These are phyloP conservation scores for Pythium rishiriense DNA, from an alignment of 352 stramenopile species.

Conservation along the genomic window DNA sequence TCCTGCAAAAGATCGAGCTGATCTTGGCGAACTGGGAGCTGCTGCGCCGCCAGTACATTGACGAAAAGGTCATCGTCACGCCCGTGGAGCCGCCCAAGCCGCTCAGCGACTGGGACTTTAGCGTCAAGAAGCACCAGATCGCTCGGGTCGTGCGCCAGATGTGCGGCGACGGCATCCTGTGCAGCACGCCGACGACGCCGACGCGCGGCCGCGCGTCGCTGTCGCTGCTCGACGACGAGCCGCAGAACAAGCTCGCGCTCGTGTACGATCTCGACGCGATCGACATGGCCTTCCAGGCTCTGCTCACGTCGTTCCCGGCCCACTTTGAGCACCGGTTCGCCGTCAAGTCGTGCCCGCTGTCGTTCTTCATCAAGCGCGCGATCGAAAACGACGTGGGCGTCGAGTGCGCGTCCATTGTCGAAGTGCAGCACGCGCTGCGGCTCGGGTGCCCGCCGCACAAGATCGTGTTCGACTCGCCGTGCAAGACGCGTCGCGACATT, in stretches of 20 bases:
- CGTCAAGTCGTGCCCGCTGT: conserved; percentile 89
- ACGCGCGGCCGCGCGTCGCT: conserved; percentile 11
- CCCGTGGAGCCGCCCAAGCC: conserved; percentile 48
- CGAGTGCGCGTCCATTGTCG: conserved; percentile 82
- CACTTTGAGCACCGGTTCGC: conserved; percentile 90
- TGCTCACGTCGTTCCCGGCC: conserved; percentile 76
- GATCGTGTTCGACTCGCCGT: conserved; percentile 92
- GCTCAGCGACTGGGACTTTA: conserved; percentile 75
- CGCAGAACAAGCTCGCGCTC: conserved; percentile 60
- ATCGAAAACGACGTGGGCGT: conserved; percentile 77
- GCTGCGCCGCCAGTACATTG: conserved; percentile 62
- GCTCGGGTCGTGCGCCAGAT: conserved; percentile 60
- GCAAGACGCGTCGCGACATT: conserved; percentile 90
- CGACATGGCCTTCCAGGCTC: conserved; percentile 79
- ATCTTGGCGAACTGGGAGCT: conserved; percentile 70
- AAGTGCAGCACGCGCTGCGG: conserved; percentile 78
- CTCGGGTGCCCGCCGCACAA: conserved; percentile 69
- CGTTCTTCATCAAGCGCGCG: conserved; percentile 80
- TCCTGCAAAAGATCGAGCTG: conserved; percentile 70
- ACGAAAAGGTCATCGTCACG: conserved; percentile 39
- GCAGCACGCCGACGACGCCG: not conserved
- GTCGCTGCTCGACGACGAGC: conserved; percentile 30
- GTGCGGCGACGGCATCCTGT: conserved; percentile 46
- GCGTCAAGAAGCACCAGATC: conserved; percentile 67
- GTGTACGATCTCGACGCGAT: conserved; percentile 88